Evolutionary conservation across 176 grass and related monocot genomes (phyloP).

Genomic region (Leersia perrieri): DNA sequence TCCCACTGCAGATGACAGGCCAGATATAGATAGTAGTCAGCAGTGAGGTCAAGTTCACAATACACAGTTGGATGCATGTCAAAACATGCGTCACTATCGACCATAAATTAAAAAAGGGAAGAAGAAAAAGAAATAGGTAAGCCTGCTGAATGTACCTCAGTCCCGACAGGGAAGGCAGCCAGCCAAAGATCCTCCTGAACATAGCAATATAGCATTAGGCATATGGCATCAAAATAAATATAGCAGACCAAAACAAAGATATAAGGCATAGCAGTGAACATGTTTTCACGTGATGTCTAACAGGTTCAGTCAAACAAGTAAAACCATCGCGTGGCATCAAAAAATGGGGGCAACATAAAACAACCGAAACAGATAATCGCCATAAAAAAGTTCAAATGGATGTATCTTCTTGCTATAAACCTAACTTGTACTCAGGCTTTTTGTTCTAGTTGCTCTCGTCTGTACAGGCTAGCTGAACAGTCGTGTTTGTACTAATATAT

Average conservation of each 20-base stretch:
- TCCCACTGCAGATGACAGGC: slow-evolving; percentile 62
- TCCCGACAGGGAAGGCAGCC: slow-evolving; percentile 65
- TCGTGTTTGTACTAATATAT: too few relatives aligned
- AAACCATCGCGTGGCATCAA: background rate
- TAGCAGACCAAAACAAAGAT: background rate
- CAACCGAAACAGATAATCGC: background rate
- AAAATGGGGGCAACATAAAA: background rate
- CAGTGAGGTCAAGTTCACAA: background rate
- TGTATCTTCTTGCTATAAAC: too few relatives aligned
- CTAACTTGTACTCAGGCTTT: too few relatives aligned
- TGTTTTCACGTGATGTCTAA: too few relatives aligned
- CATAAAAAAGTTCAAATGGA: background rate
- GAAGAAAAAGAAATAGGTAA: background rate
- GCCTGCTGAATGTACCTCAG: slow-evolving; percentile 44
- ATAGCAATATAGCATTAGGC: slow-evolving; percentile 19
- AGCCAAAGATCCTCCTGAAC: slow-evolving; percentile 78
- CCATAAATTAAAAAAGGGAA: background rate
- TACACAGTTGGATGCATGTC: background rate
- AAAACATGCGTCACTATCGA: background rate
- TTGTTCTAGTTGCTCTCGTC: too few relatives aligned
- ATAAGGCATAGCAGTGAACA: background rate
- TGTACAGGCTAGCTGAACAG: too few relatives aligned
- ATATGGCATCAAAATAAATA: background rate
- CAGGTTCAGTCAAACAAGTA: too few relatives aligned
- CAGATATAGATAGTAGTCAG: background rate